Conservation (phyloP, 345 rosid species). For the Erucastrum elatum region DNA sequence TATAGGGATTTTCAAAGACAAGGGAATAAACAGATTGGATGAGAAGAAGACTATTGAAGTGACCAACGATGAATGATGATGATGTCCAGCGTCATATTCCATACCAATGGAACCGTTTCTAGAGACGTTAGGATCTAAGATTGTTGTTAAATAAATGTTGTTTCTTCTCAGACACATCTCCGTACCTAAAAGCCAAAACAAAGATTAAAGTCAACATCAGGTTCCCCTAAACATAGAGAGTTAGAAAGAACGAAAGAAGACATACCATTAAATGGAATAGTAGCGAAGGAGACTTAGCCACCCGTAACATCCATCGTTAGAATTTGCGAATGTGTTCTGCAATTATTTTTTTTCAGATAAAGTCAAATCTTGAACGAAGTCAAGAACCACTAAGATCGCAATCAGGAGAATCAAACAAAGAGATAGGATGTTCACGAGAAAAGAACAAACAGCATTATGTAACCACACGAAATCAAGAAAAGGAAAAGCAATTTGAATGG, state of each 20-base stretch:
- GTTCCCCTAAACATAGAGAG: neutral
- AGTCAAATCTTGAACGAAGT: slow-evolving; percentile 29
- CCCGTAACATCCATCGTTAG: slow-evolving; percentile 67
- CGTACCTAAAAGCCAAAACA: slow-evolving; percentile 40
- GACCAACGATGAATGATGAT: slow-evolving; percentile 53
- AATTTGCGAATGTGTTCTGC: slow-evolving; percentile 35
- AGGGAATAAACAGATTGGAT: slow-evolving; percentile 68
- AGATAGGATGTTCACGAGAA: slow-evolving; percentile 7
- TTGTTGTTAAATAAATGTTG: slow-evolving; percentile 35
- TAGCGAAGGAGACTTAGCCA: slow-evolving; percentile 53
- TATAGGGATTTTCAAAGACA: slow-evolving; percentile 80
- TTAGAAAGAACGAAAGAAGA: neutral
- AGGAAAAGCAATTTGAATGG: neutral
- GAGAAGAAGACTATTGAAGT: slow-evolving; percentile 61
- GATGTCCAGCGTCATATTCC: slow-evolving; percentile 62
- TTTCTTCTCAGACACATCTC: slow-evolving; percentile 58
- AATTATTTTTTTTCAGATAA: neutral
- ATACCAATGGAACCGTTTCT: slow-evolving; percentile 56
- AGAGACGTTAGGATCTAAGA: slow-evolving; percentile 27
- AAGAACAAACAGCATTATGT: slow-evolving; percentile 9
- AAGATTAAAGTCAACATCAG: neutral
- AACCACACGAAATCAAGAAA: slow-evolving; percentile 17
- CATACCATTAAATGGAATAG: slow-evolving; percentile 58
- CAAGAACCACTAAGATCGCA: slow-evolving; percentile 32
- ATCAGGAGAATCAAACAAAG: slow-evolving; percentile 20